Conservation (phyloP, 2,329 filamentous ascomycete genomes). For the Eurotiales sp. region DNA sequence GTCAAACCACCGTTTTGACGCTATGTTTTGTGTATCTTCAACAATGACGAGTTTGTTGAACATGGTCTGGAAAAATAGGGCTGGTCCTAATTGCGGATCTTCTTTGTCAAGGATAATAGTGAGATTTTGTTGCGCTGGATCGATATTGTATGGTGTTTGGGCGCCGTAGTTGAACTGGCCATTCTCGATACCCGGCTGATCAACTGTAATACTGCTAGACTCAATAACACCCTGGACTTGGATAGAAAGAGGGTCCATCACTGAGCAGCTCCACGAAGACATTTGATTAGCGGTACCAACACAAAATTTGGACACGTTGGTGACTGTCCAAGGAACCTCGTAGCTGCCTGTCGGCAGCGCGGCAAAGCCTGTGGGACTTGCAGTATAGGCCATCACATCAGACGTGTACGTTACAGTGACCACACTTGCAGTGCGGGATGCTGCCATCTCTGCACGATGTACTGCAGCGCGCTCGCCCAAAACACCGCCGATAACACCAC, state of each 20-base stretch:
- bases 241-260: conserved; percentile 31
- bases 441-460: conserved; percentile 9
- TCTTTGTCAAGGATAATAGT: conserved; percentile 56
- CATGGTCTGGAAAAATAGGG: conserved; percentile 58
- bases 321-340: conserved; percentile 45
- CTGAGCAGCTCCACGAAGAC: conserved; percentile 50
- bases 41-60: conserved; percentile 64
- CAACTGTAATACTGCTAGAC: conserved; percentile 34
- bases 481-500: conserved; percentile 54
- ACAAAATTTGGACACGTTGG: conserved; percentile 49
- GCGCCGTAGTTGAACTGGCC: conserved; percentile 55
- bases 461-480: conserved; percentile 42
- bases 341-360: conserved; percentile 50
- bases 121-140: conserved; percentile 43
- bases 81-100: conserved; percentile 55
- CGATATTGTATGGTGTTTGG: conserved; percentile 52
- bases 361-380: conserved; percentile 41
- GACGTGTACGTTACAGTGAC: conserved; percentile 48
- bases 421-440: conserved; percentile 22
- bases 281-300: conserved; percentile 43
- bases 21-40: conserved; percentile 28
- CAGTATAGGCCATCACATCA: conserved; percentile 50
- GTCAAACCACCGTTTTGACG: conserved; percentile 26
- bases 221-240: conserved; percentile 24
- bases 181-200: conserved; percentile 34